Conservation (phyloP, 1,284 basidiomycete species). For the Moniliella sp. region DNA sequence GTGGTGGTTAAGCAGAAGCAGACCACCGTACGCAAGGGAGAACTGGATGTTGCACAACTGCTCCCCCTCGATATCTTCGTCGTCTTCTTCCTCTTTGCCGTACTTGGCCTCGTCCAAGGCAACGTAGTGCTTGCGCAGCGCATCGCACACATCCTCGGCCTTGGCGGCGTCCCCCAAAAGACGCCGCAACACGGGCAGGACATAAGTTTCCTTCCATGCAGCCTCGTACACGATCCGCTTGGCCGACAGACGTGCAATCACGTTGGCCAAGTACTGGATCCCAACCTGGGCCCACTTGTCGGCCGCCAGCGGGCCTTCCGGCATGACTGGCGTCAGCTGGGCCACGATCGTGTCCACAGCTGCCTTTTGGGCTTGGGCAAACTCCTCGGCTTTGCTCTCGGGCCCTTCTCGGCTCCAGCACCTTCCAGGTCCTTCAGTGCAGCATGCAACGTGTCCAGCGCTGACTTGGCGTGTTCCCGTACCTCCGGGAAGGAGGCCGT, state of each 20-base stretch:
- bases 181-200: slow-evolving; percentile 35
- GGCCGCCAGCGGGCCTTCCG: no score
- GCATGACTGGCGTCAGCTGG: no score
- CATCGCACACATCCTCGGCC: slow-evolving; percentile 18
- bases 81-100: slow-evolving; percentile 40
- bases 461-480: slow-evolving; percentile 26
- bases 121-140: slow-evolving; percentile 20
- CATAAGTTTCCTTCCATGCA: slow-evolving; percentile 30
- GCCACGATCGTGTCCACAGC: no score
- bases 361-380: no score
- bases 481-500: slow-evolving; percentile 89
- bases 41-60: slow-evolving; percentile 76
- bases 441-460: slow-evolving; percentile 20
- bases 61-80: slow-evolving; percentile 40
- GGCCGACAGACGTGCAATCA: slow-evolving; percentile 22
- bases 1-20: slow-evolving; percentile 78
- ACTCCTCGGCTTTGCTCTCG: no score
- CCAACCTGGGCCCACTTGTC: slow-evolving; percentile 21
- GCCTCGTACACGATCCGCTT: slow-evolving; percentile 26
- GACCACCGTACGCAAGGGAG: slow-evolving; percentile 85
- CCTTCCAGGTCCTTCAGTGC: slow-evolving; percentile 7
- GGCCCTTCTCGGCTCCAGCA: no score
- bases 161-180: slow-evolving; percentile 13
- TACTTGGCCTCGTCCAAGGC: slow-evolving; percentile 24
- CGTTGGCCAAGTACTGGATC: slow-evolving; percentile 18